These are phyloP conservation scores for Candida multigemmis DNA, from an alignment of 805 yeast genomes.

Conservation along the genomic window DNA sequence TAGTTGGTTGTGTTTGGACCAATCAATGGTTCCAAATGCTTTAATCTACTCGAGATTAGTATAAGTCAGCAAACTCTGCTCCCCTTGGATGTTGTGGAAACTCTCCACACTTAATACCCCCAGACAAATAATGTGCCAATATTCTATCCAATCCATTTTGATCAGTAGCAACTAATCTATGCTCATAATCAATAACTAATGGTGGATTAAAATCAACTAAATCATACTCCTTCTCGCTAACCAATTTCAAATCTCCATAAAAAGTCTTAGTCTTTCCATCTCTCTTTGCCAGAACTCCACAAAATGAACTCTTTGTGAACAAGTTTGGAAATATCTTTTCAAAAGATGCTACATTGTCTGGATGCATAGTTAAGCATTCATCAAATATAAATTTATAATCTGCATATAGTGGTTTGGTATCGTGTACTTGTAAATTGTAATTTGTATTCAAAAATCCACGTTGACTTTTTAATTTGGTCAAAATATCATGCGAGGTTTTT, in stretches of 20 bases:
- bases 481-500: too few relatives aligned
- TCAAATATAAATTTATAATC: constrained; percentile 18
- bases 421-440: constrained; percentile 7
- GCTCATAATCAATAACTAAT: constrained; percentile 25
- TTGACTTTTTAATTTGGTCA: too few relatives aligned
- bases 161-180: constrained; percentile 31
- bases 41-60: too few relatives aligned
- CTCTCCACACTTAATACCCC: constrained; percentile 16
- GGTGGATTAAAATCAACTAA: constrained; percentile 10
- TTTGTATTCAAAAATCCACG: neutral
- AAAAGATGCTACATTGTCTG: constrained; percentile 20
- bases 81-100: constrained; percentile 18
- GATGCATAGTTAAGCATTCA: constrained; percentile 23
- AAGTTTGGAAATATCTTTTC: constrained; percentile 6
- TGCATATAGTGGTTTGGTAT: constrained; percentile 11
- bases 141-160: constrained; percentile 27
- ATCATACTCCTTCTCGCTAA: constrained; percentile 6
- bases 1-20: too few relatives aligned
- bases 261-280: constrained; percentile 4
- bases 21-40: too few relatives aligned
- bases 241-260: constrained; percentile 7
- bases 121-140: constrained; percentile 26
- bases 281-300: too few relatives aligned
- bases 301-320: constrained; percentile 1
- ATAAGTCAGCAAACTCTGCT: constrained; percentile 37